These are phyloP conservation scores for Termitomyces sp. DNA, from an alignment of 768 basidiomycete genomes.

Conservation along the genomic window DNA sequence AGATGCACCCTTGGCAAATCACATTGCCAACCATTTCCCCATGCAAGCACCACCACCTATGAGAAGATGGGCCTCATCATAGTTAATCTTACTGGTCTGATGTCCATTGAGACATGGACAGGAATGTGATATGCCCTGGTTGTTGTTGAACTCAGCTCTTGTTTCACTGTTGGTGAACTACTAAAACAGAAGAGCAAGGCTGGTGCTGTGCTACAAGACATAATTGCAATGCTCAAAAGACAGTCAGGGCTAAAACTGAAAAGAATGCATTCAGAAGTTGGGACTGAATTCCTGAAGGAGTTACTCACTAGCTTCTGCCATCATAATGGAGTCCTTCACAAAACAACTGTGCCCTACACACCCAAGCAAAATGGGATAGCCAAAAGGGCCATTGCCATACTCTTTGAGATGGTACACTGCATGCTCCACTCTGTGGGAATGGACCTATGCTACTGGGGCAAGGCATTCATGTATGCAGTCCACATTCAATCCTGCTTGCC, in stretches of 20 bases:
- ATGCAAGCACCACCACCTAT: background rate
- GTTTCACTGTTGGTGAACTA: background rate
- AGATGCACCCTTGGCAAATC: background rate
- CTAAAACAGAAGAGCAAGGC: background rate
- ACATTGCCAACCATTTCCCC: background rate
- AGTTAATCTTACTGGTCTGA: too few species aligned
- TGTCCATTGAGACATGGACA: too few species aligned
- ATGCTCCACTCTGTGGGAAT: too few species aligned
- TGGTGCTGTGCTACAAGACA: background rate
- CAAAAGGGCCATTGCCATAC: background rate
- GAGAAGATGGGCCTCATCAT: background rate
- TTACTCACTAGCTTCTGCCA: background rate
- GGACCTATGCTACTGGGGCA: too few species aligned
- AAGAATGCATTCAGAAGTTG: background rate
- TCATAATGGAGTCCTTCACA: too few species aligned
- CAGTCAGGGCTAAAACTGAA: background rate
- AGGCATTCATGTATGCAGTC: background rate
- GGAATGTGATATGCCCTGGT: too few species aligned
- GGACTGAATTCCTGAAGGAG: background rate
- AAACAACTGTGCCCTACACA: background rate
- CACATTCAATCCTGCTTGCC: slow-evolving; percentile 1
- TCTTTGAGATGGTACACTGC: background rate
- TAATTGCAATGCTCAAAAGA: too few species aligned
- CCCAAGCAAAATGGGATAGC: background rate
- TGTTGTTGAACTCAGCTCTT: too few species aligned